Conservation (phyloP, 768 basidiomycete species). For the Lactifluus piperatus region DNA sequence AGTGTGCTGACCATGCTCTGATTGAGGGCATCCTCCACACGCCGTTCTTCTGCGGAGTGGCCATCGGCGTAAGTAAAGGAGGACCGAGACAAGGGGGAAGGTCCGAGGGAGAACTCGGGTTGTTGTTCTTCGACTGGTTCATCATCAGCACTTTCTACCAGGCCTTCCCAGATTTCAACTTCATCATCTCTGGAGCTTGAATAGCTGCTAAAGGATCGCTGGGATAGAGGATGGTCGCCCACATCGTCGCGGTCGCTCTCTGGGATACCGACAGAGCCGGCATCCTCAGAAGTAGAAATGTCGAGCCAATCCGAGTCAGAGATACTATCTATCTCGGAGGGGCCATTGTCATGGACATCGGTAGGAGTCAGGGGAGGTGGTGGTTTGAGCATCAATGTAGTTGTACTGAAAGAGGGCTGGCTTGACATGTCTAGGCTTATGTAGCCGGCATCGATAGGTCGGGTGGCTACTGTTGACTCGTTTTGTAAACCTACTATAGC, state of each 20-base stretch:
- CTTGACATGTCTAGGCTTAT: constrained; percentile 12
- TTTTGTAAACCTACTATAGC: constrained; percentile 6
- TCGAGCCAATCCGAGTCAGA: constrained; percentile 86
- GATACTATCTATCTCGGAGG: constrained; percentile 55
- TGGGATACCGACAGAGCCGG: constrained; percentile 54
- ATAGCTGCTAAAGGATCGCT: constrained; percentile 60
- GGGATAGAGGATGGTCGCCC: constrained; percentile 46
- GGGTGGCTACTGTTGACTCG: constrained; percentile 14
- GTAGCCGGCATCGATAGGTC: constrained; percentile 17
- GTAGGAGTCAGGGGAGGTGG: constrained; percentile 18
- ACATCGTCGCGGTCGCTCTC: constrained; percentile 54
- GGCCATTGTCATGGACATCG: constrained; percentile 33
- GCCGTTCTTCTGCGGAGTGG: constrained; percentile 48
- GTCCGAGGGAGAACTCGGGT: constrained; percentile 22
- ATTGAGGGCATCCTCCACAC: constrained; percentile 66
- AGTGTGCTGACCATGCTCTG: constrained; percentile 79
- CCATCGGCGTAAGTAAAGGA: background rate
- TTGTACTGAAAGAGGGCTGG: constrained; percentile 18
- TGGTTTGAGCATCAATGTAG: constrained; percentile 21
- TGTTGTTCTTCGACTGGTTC: constrained; percentile 29
- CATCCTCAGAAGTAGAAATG: constrained; percentile 63
- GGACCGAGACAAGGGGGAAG: constrained; percentile 4
- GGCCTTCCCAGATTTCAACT: constrained; percentile 71
- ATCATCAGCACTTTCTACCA: constrained; percentile 54
- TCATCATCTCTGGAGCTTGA: constrained; percentile 62